Evolutionary conservation across 352 stramenopile species (phyloP).

Genomic region (Phytophthora sp.): DNA sequence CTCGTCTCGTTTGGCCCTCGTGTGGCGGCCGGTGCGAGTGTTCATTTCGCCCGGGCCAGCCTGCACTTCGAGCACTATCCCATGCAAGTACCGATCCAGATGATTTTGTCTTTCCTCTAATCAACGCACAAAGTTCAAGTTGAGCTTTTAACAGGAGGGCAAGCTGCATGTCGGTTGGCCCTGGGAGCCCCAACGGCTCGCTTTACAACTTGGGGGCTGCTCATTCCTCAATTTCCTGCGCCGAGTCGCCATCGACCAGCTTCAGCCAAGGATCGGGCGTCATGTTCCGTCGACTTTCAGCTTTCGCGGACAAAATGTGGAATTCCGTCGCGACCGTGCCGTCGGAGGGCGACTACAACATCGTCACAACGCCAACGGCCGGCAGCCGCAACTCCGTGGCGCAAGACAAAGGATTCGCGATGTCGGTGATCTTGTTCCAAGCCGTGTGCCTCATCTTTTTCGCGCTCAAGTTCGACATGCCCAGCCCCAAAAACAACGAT

Average conservation of each 20-base stretch:
- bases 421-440: slow-evolving; percentile 48
- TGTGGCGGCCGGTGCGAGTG: not conserved
- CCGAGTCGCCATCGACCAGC: not conserved
- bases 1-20: not conserved
- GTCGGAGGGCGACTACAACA: slow-evolving; percentile 1
- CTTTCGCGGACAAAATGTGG: not conserved
- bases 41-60: not conserved
- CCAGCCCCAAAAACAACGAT: slow-evolving; percentile 14
- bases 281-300: slow-evolving; percentile 1
- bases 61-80: not conserved
- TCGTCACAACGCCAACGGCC: not conserved
- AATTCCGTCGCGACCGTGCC: not conserved
- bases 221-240: not conserved
- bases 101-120: not conserved
- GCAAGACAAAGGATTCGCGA: slow-evolving; percentile 35
- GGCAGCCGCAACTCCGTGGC: not conserved
- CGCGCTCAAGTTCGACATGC: slow-evolving; percentile 53
- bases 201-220: not conserved
- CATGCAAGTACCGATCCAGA: not conserved
- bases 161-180: not conserved
- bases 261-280: not conserved
- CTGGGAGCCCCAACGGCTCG: not conserved
- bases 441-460: slow-evolving; percentile 54
- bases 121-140: slow-evolving; percentile 4
- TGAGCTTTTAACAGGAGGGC: slow-evolving; percentile 3